These are phyloP conservation scores for Lactarius indigo DNA, from an alignment of 768 basidiomycete genomes.

Conservation along the genomic window DNA sequence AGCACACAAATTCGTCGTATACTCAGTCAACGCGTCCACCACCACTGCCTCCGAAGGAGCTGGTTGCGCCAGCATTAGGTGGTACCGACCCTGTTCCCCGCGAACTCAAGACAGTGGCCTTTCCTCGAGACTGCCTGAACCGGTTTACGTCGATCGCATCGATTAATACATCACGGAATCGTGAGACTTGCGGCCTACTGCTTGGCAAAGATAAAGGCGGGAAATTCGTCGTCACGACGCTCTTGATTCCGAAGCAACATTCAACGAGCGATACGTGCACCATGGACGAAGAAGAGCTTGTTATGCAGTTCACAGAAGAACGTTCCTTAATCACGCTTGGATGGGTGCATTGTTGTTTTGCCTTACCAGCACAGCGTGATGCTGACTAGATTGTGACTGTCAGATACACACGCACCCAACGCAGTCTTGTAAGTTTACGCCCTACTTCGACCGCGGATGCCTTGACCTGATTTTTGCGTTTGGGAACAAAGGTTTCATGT, in stretches of 20 bases:
- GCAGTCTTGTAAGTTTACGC: conserved; percentile 62
- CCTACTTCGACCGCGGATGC: neutral
- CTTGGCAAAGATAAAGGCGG: conserved; percentile 62
- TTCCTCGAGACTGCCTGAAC: conserved; percentile 71
- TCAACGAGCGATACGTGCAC: conserved; percentile 90
- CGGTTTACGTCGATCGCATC: conserved; percentile 75
- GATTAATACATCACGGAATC: conserved; percentile 71
- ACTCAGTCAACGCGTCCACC: conserved; percentile 25
- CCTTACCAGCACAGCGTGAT: neutral
- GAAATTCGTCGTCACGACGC: conserved; percentile 69
- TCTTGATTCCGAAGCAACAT: conserved; percentile 86
- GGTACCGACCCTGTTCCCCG: conserved; percentile 34
- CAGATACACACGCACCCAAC: conserved; percentile 93
- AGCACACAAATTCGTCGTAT: conserved; percentile 11
- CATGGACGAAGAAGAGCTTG: conserved; percentile 87
- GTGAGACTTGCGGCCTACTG: conserved; percentile 85
- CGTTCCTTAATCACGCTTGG: conserved; percentile 81
- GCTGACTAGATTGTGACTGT: conserved; percentile 7
- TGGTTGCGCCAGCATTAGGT: conserved; percentile 30
- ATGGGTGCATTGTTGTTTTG: conserved; percentile 58
- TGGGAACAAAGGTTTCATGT: conserved; percentile 71
- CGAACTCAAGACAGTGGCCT: conserved; percentile 57
- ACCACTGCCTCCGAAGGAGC: conserved; percentile 33
- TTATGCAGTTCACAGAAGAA: conserved; percentile 80
- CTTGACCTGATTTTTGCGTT: conserved; percentile 12